These are phyloP conservation scores for Clavispora asparagi DNA, from an alignment of 805 yeast species.

Conservation along the genomic window DNA sequence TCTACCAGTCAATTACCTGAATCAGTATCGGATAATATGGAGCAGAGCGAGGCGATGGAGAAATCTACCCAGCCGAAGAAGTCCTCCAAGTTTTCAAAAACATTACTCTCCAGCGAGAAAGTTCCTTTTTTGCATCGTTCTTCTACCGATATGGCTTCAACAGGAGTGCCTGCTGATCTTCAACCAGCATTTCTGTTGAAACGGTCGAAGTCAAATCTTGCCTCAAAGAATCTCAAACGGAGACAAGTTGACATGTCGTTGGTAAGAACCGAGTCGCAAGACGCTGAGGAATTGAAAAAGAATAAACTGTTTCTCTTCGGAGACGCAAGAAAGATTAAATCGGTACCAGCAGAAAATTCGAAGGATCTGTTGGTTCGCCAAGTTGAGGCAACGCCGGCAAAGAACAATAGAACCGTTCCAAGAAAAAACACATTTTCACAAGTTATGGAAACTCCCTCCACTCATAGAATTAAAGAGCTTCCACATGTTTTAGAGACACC, in stretches of 20 bases:
- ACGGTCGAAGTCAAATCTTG: conserved; percentile 36
- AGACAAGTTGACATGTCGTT: conserved; percentile 38
- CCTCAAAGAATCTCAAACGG: conserved; percentile 32
- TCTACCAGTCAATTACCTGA: conserved; percentile 2
- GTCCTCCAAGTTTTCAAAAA: conserved; percentile 13
- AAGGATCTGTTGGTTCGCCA: conserved; percentile 13
- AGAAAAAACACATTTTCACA: conserved; percentile 2
- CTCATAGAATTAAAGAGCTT: conserved; percentile 5
- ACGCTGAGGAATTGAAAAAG: conserved; percentile 2
- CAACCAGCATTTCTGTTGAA: conserved; percentile 32
- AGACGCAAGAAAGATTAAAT: conserved; percentile 19
- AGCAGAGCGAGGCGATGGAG: conserved; percentile 2
- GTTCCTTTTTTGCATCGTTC: conserved; percentile 15
- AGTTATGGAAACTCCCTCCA: conserved; percentile 12
- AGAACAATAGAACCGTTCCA: not conserved
- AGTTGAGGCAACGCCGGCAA: conserved; percentile 27
- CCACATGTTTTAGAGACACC: conserved; percentile 9
- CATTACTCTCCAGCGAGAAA: conserved; percentile 7
- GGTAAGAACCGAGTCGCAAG: not conserved
- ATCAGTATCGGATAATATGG: conserved; percentile 1
- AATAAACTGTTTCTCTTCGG: conserved; percentile 23
- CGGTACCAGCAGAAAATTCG: not conserved
- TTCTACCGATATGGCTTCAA: conserved; percentile 14
- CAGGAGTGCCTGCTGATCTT: conserved; percentile 8
- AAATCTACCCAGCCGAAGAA: not conserved